These are phyloP conservation scores for Ophiostoma fasciatum DNA, from an alignment of 2,329 filamentous ascomycete species.

Conservation along the genomic window DNA sequence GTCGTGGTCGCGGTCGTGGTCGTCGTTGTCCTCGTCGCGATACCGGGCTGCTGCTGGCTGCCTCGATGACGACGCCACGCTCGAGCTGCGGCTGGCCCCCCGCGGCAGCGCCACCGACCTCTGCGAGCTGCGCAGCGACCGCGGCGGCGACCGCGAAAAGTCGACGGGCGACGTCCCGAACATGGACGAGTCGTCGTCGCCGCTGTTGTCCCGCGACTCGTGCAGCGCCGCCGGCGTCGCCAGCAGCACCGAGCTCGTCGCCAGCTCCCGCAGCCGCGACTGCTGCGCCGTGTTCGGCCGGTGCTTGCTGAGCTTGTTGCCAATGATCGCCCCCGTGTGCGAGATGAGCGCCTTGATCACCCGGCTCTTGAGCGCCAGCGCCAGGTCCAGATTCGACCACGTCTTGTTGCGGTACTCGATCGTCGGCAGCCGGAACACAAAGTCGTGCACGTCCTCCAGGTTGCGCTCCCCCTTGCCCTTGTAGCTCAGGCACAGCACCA, in stretches of 20 bases:
- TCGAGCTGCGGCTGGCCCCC: constrained; percentile 37
- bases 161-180: constrained; percentile 39
- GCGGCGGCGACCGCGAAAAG: constrained; percentile 43
- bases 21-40: neutral
- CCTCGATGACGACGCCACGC: constrained; percentile 27
- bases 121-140: constrained; percentile 34
- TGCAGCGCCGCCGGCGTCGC: constrained; percentile 25
- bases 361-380: constrained; percentile 83
- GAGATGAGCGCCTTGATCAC: constrained; percentile 88
- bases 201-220: constrained; percentile 31
- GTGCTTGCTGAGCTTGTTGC: constrained; percentile 90
- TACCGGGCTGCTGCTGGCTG: neutral
- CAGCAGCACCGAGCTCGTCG: constrained; percentile 57
- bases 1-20: neutral
- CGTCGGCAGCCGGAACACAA: constrained; percentile 88
- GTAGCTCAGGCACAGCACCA: constrained; percentile 90
- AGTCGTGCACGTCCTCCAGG: constrained; percentile 90
- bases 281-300: constrained; percentile 68
- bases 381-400: constrained; percentile 94
- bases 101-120: constrained; percentile 30
- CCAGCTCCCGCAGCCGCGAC: constrained; percentile 65
- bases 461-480: constrained; percentile 94
- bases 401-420: constrained; percentile 98
- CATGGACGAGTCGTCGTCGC: constrained; percentile 41
- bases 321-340: constrained; percentile 89